Evolutionary conservation across 495 filamentous ascomycete genomes (phyloP).

Genomic region (Aspergillus haitiensis): DNA sequence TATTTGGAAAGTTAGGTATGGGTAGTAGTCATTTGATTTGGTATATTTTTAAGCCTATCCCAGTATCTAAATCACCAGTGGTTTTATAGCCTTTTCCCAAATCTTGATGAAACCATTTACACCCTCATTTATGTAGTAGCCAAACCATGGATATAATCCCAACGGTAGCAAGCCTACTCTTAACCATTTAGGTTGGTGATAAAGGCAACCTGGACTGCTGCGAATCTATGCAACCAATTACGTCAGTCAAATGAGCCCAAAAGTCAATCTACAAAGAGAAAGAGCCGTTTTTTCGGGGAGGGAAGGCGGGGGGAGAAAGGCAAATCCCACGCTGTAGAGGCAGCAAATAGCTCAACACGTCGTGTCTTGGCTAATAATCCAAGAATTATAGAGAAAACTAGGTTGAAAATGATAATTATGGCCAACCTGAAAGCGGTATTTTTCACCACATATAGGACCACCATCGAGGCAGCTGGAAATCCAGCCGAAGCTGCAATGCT

Average conservation of each 20-base stretch:
- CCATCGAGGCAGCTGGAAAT: conserved; percentile 12
- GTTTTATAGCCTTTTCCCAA: too few species aligned
- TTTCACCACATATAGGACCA: conserved; percentile 6
- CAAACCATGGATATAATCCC: too few species aligned
- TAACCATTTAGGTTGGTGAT: conserved; percentile 10
- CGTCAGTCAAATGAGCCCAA: not conserved
- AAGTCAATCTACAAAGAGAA: not conserved
- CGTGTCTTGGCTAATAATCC: conserved; percentile 12
- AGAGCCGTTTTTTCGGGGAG: too few species aligned
- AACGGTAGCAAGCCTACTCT: too few species aligned
- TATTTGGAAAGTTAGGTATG: too few species aligned
- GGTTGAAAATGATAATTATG: conserved; percentile 14
- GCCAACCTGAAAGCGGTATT: conserved; percentile 6
- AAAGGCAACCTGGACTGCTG: conserved; percentile 15
- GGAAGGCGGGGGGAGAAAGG: not conserved
- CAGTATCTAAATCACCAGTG: too few species aligned
- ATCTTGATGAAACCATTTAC: too few species aligned
- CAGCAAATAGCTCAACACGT: conserved; percentile 14
- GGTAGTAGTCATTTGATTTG: too few species aligned
- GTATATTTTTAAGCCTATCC: too few species aligned
- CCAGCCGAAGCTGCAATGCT: conserved; percentile 8
- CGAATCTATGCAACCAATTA: conserved; percentile 5
- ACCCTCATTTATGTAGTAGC: too few species aligned
- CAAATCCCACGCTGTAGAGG: conserved; percentile 12
- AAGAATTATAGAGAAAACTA: conserved; percentile 13